These are phyloP conservation scores for Immersiporthe knoxdaviesiana DNA, from an alignment of 2,329 filamentous ascomycete species.

Conservation along the genomic window DNA sequence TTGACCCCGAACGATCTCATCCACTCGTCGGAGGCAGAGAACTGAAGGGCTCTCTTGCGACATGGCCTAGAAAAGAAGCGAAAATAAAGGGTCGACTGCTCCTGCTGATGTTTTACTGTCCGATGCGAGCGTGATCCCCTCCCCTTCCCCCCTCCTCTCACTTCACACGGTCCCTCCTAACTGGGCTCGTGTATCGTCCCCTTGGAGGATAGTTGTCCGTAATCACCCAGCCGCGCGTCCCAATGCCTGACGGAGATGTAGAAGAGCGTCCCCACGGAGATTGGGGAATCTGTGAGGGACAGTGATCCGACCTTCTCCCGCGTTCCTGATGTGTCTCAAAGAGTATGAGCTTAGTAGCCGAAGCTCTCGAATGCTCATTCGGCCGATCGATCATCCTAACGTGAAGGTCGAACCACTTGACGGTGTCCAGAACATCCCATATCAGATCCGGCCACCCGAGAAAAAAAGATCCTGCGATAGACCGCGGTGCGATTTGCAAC, in stretches of 20 bases:
- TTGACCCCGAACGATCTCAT: not conserved
- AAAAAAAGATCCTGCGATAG: not conserved
- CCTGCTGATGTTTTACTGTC: not conserved
- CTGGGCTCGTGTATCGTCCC: not conserved
- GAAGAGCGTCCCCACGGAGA: too few species aligned
- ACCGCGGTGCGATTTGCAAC: not conserved
- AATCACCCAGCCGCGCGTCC: not conserved
- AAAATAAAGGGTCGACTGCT: not conserved
- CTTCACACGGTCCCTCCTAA: not conserved
- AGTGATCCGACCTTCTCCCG: not conserved
- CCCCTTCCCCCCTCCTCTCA: too few species aligned
- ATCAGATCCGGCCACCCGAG: not conserved
- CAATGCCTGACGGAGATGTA: not conserved
- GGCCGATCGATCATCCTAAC: not conserved
- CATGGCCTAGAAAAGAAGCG: not conserved
- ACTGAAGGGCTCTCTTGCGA: not conserved
- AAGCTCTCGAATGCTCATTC: not conserved
- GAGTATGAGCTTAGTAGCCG: not conserved
- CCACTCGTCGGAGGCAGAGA: not conserved
- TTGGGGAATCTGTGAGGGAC: too few species aligned
- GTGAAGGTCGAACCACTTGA: not conserved
- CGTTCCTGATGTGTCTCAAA: not conserved
- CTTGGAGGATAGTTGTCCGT: not conserved
- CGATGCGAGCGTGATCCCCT: not conserved
- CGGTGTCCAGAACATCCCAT: not conserved